These are phyloP conservation scores for Carpinus viminea DNA, from an alignment of 306 rosid species.

Conservation along the genomic window DNA sequence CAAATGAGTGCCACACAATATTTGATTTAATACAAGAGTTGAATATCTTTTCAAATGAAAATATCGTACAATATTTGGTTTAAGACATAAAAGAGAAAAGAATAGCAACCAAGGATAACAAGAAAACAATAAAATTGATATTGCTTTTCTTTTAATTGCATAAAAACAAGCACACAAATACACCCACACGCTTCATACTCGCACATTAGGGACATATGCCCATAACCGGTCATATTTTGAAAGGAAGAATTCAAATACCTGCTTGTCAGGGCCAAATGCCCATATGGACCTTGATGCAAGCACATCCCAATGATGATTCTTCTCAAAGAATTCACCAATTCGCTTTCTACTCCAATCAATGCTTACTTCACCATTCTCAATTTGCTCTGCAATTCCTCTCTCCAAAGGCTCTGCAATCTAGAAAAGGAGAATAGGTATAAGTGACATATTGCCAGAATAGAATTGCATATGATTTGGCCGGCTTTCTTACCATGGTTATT, in stretches of 20 bases:
- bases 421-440: slow-evolving; percentile 20
- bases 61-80: background rate
- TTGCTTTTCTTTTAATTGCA: background rate
- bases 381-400: slow-evolving; percentile 97
- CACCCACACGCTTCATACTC: slow-evolving; percentile 30
- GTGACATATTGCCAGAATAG: background rate
- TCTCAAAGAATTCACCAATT: slow-evolving; percentile 94
- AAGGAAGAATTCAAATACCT: slow-evolving; percentile 90
- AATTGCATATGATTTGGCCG: background rate
- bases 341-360: slow-evolving; percentile 90
- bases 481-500: slow-evolving; percentile 82
- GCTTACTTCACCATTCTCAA: slow-evolving; percentile 93
- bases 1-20: slow-evolving; percentile 7
- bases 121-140: background rate
- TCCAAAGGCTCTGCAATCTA: slow-evolving; percentile 96
- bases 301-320: slow-evolving; percentile 93
- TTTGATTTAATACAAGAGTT: background rate
- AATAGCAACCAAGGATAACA: background rate
- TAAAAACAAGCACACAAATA: background rate
- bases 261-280: slow-evolving; percentile 99
- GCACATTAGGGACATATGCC: slow-evolving; percentile 98
- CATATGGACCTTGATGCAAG: slow-evolving; percentile 97
- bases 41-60: background rate
- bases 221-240: slow-evolving; percentile 89
- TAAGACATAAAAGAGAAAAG: background rate